Base-by-base conservation (phyloP, 1,139 yeast species). In the Suhomyces panamericanus region DNA sequence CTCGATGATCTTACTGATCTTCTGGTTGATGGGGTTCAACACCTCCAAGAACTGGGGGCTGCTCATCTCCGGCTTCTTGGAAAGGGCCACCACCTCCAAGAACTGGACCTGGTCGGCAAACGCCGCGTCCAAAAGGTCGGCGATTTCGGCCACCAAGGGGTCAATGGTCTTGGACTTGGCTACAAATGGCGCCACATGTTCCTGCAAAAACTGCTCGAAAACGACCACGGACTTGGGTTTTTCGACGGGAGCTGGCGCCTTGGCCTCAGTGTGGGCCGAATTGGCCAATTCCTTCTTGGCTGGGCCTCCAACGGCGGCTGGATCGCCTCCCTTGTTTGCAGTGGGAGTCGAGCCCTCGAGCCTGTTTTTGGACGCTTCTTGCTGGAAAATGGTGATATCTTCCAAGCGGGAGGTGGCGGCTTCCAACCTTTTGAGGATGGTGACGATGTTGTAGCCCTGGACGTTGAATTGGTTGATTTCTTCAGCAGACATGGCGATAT, bases 331-430 rank as follows among this genome's bases (percentile, higher is more conserved):
- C 3, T 58, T 49, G 29, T 53, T 43, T 3, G 55, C 46, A 2
- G 49, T 47, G 14, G 40, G 48, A 39, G 51, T 42, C 8, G 22
- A 31, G 22, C 27, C 32, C 5, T 36, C 38, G 32, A 27, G 17
- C 27, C 14, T 34, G 14, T 50, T 38, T 44, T 57, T 55, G 43
- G 56, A 56, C 30, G 64, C 59, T 39, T 78, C 84, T 51, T 85
- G 87, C 62, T 87, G 96, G 62, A 79, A 84, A 47, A 87, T 78
- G 20, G 96, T 87, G 46, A 90, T 82, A 64, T 90, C 96, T 60
- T 90, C 97, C 58, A 90, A 80, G 42, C 97, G 80, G 12, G 96
- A 85, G 12, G 97, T 89, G 33, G 97, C 97, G 14, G 96, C 93
- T 66, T 90, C 97, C 57, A 90, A 78, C 53, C 96, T 70, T 60